Conservation (phyloP, 2,329 filamentous ascomycete species). For the Talaromyces sp. region DNA sequence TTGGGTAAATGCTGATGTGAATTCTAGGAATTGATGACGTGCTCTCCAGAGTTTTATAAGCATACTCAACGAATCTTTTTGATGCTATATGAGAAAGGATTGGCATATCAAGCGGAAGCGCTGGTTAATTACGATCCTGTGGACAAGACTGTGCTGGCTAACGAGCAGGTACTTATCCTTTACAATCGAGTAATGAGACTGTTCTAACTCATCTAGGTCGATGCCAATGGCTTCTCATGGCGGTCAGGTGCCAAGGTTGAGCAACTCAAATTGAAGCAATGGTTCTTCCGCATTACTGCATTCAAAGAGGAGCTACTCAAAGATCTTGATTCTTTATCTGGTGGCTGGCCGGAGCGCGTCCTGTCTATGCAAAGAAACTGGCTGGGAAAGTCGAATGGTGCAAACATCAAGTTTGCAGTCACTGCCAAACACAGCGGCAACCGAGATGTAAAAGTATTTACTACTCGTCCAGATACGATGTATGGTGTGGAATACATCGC, state of each 20-base stretch:
- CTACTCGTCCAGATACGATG: constrained; percentile 82
- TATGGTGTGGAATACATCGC: constrained; percentile 84
- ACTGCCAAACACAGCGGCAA: constrained; percentile 34
- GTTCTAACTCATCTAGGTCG: constrained; percentile 53
- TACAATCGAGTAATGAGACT: not conserved
- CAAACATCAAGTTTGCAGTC: constrained; percentile 69
- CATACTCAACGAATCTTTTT: constrained; percentile 86
- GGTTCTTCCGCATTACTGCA: constrained; percentile 82
- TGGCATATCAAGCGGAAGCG: constrained; percentile 80
- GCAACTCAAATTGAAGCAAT: constrained; percentile 76
- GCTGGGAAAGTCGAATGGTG: constrained; percentile 77
- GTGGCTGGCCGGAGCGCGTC: constrained; percentile 79
- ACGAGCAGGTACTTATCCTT: constrained; percentile 63
- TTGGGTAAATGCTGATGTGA: not conserved
- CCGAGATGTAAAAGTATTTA: constrained; percentile 68
- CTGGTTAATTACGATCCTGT: constrained; percentile 89
- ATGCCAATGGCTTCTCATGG: constrained; percentile 81
- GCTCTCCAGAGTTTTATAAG: constrained; percentile 81
- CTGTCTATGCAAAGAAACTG: constrained; percentile 82
- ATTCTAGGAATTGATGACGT: constrained; percentile 74
- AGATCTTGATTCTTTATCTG: constrained; percentile 66
- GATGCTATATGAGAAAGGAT: constrained; percentile 67
- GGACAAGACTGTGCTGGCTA: constrained; percentile 84
- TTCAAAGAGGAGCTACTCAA: constrained; percentile 71
- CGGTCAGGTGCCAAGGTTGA: constrained; percentile 82